Percentiles rank a stretch among this genome's conserved stretches.
Evolutionary conservation across 2,329 filamentous ascomycete genomes (phyloP).

Genomic region (Scleromitrula shiraiana): DNA sequence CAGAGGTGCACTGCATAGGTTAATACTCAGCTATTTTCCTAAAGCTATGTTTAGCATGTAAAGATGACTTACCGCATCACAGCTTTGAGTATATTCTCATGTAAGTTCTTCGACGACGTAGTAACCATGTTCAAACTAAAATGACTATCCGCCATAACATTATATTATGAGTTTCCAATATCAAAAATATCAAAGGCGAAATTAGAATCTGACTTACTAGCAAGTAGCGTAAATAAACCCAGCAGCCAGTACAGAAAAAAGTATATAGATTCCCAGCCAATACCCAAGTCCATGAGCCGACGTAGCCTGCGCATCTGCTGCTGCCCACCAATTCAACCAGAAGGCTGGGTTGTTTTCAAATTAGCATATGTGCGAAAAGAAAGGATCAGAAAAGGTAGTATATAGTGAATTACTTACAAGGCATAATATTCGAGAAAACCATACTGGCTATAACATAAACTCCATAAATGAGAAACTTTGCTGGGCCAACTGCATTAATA

Average conservation of each 20-base stretch:
- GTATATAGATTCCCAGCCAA: neutral
- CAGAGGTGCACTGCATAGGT: conserved; percentile 30
- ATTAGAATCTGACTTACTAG: neutral
- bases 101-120: conserved; percentile 31
- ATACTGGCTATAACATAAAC: neutral
- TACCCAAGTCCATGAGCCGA: neutral
- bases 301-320: neutral
- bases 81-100: conserved; percentile 39
- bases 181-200: neutral
- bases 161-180: too few relatives aligned
- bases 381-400: neutral
- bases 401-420: neutral
- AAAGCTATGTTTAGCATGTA: neutral
- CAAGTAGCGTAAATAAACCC: neutral
- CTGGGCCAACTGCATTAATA: neutral
- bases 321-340: conserved; percentile 1
- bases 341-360: neutral
- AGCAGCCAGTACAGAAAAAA: neutral
- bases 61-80: conserved; percentile 25
- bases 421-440: neutral
- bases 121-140: conserved; percentile 37
- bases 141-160: too few relatives aligned
- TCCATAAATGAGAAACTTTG: neutral
- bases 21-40: neutral
- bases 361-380: neutral